Evolutionary conservation across 495 filamentous ascomycete species (phyloP).

Genomic region (Symbiotaphrina buchneri): DNA sequence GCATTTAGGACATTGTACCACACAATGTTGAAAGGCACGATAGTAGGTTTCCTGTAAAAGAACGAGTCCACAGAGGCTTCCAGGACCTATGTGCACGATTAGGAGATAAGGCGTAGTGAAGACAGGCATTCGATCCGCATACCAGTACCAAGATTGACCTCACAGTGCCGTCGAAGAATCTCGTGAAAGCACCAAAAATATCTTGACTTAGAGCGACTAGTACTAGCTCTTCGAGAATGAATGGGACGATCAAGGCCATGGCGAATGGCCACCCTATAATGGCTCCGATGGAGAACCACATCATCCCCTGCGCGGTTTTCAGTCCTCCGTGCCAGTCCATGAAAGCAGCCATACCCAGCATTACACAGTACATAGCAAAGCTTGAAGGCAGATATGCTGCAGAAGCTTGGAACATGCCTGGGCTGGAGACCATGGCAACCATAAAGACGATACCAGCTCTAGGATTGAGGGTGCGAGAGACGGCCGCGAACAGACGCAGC

Average conservation of each 20-base stretch:
- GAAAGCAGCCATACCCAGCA: constrained; percentile 71
- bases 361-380: constrained; percentile 89
- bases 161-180: constrained; percentile 41
- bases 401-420: constrained; percentile 86
- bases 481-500: constrained; percentile 51
- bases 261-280: constrained; percentile 93
- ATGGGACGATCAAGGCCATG: constrained; percentile 59
- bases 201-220: constrained; percentile 35
- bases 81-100: constrained; percentile 15
- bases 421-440: constrained; percentile 46
- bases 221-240: constrained; percentile 52
- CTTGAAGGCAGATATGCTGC: constrained; percentile 76
- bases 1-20: constrained; percentile 84
- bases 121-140: constrained; percentile 14
- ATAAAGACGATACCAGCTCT: constrained; percentile 70
- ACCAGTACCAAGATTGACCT: constrained; percentile 47
- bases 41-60: constrained; percentile 56
- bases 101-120: neutral
- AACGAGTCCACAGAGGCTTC: constrained; percentile 50
- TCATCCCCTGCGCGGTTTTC: constrained; percentile 60
- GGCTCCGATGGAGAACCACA: constrained; percentile 81
- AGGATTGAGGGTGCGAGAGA: constrained; percentile 51
- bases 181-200: constrained; percentile 23
- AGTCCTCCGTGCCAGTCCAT: constrained; percentile 61
- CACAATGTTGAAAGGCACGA: constrained; percentile 83